These are phyloP conservation scores for Cercospora zeina DNA, from an alignment of 2,329 filamentous ascomycete genomes.

Conservation along the genomic window DNA sequence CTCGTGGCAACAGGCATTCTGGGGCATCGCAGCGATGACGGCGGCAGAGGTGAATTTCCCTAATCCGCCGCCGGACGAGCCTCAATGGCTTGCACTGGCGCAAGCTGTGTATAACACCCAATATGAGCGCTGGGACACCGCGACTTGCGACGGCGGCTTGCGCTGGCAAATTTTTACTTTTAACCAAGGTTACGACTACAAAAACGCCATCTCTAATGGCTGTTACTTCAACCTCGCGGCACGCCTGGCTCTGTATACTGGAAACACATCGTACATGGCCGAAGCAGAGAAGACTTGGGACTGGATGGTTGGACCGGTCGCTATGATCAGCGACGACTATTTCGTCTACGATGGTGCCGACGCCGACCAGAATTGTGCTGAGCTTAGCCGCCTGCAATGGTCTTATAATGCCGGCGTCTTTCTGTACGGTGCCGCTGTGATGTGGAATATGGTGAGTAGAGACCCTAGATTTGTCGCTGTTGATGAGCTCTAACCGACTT, in stretches of 20 bases:
- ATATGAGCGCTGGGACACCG: constrained; percentile 42
- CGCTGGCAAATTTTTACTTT: constrained; percentile 46
- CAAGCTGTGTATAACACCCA: constrained; percentile 48
- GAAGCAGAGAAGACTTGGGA: constrained; percentile 54
- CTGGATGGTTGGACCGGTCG: constrained; percentile 45
- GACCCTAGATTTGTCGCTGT: background rate
- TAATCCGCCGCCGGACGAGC: constrained; percentile 44
- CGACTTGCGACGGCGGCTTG: constrained; percentile 42
- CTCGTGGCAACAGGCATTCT: constrained; percentile 53
- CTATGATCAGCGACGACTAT: constrained; percentile 54
- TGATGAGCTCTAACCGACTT: constrained; percentile 6
- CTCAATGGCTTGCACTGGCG: constrained; percentile 51
- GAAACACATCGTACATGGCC: constrained; percentile 58
- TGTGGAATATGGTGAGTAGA: constrained; percentile 49
- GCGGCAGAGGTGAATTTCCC: constrained; percentile 56
- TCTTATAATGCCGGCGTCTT: constrained; percentile 51
- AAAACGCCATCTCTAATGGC: constrained; percentile 55
- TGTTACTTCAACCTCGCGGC: constrained; percentile 56
- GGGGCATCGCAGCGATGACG: constrained; percentile 58
- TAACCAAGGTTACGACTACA: constrained; percentile 53
- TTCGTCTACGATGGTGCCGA: constrained; percentile 51
- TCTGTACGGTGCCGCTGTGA: constrained; percentile 49
- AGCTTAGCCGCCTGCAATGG: constrained; percentile 49
- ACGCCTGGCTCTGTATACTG: constrained; percentile 44
- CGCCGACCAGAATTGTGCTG: constrained; percentile 47